phyloP scores from a whole-genome alignment of 345 rosid species.

The Ceriops zippeliana region DNA sequence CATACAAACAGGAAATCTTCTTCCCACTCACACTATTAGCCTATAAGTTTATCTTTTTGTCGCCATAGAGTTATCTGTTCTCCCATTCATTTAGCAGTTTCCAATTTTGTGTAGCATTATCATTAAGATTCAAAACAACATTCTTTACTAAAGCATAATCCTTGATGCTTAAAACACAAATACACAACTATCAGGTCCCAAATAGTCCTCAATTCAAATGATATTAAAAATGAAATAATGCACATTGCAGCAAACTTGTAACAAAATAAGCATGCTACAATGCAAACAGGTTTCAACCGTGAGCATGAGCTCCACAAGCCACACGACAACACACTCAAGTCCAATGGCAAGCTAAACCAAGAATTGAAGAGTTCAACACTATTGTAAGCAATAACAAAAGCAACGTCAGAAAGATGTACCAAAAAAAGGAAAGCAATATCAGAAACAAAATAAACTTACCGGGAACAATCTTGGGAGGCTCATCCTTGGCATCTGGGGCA shows the following conservation, averaged over 20 bases:
- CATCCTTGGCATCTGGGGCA: constrained; percentile 76
- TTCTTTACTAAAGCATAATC: neutral
- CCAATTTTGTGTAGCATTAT: neutral
- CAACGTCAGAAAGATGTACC: neutral
- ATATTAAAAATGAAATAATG: neutral
- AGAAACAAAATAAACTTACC: constrained; percentile 41
- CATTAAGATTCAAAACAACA: neutral
- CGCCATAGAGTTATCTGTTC: neutral
- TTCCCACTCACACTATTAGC: neutral
- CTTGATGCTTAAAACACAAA: neutral
- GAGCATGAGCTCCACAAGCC: neutral
- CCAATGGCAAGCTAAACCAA: neutral
- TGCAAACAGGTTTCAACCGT: neutral
- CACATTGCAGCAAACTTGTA: neutral
- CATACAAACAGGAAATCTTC: neutral
- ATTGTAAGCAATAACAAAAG: neutral
- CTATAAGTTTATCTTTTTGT: neutral
- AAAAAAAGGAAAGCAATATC: neutral
- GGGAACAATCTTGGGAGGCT: constrained; percentile 73
- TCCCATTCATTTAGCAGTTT: neutral
- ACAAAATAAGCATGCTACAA: neutral
- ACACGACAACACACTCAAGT: neutral
- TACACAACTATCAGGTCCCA: neutral
- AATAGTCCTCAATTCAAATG: neutral
- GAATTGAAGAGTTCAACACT: neutral